Percentiles rank a stretch among this genome's conserved stretches.
phyloP scores from a whole-genome alignment of 352 stramenopile genomes.

The Phytophthora macrochlamydospora region DNA sequence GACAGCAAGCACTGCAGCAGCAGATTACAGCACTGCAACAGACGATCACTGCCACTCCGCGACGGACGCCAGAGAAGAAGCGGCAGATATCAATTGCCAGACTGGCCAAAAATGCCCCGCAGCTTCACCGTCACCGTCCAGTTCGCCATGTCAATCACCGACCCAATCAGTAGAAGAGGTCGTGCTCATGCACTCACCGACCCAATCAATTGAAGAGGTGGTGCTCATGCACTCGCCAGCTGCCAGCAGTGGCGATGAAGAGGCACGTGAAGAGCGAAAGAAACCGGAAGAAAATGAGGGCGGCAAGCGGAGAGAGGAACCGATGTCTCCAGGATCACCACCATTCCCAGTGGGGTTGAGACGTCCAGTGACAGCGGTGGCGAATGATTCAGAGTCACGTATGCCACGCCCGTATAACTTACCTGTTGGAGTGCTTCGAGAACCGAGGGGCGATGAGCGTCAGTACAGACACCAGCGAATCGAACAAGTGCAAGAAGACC shows the following conservation, averaged over 20 bases:
- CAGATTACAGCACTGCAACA: conserved; percentile 46
- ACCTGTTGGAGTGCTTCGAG: not conserved
- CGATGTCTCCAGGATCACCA: not conserved
- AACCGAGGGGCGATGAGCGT: not conserved
- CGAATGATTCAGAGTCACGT: not conserved
- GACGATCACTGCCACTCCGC: conserved; percentile 28
- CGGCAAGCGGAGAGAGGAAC: conserved; percentile 1
- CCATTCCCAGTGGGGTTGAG: not conserved
- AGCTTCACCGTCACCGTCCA: conserved; percentile 5
- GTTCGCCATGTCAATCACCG: conserved; percentile 16
- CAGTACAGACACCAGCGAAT: no score
- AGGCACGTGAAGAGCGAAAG: not conserved
- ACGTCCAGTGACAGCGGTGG: not conserved
- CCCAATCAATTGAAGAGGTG: conserved; percentile 13
- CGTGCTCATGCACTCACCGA: conserved; percentile 5
- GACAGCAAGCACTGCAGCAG: conserved; percentile 41
- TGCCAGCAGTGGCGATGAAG: no score
- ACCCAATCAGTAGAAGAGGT: conserved; percentile 22
- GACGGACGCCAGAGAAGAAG: conserved; percentile 17
- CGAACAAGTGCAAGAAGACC: not conserved
- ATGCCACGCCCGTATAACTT: not conserved
- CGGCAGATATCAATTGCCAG: conserved; percentile 5
- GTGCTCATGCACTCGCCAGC: no score
- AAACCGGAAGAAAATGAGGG: not conserved
- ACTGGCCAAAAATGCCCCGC: not conserved